phyloP scores from a whole-genome alignment of 495 filamentous ascomycete species.

The Neurospora cerealis region DNA sequence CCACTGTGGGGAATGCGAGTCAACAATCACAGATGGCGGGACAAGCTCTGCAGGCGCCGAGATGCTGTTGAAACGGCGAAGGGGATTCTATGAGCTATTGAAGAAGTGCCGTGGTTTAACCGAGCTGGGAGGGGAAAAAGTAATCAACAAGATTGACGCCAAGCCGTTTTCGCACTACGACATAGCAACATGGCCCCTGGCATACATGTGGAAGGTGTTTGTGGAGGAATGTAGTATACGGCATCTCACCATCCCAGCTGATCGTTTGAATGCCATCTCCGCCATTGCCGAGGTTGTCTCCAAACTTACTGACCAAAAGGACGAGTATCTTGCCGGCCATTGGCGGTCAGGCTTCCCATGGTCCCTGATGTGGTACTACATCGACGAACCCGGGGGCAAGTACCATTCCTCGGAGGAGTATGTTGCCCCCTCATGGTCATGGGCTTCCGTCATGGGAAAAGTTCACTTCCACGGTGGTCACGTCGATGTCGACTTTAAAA shows the following conservation, averaged over 20 bases:
- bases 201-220: not conserved
- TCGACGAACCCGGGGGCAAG: not conserved
- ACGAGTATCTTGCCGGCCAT: not conserved
- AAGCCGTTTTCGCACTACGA: not conserved
- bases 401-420: not conserved
- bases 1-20: not conserved
- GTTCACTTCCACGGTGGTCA: not conserved
- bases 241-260: not conserved
- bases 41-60: rapidly evolving
- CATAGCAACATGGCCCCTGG: not conserved
- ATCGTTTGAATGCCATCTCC: not conserved
- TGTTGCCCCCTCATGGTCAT: not conserved
- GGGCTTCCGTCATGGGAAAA: not conserved
- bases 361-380: not conserved
- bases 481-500: not conserved
- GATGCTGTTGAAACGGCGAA: not conserved
- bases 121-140: not conserved
- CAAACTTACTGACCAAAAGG: not conserved
- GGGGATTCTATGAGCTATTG: not conserved
- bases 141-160: not conserved
- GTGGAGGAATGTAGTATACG: not conserved
- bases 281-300: not conserved
- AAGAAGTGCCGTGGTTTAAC: not conserved
- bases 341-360: not conserved
- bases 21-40: not conserved